Evolutionary conservation across 495 filamentous ascomycete species (phyloP).

Genomic region (Beverwykella pulmonaria): DNA sequence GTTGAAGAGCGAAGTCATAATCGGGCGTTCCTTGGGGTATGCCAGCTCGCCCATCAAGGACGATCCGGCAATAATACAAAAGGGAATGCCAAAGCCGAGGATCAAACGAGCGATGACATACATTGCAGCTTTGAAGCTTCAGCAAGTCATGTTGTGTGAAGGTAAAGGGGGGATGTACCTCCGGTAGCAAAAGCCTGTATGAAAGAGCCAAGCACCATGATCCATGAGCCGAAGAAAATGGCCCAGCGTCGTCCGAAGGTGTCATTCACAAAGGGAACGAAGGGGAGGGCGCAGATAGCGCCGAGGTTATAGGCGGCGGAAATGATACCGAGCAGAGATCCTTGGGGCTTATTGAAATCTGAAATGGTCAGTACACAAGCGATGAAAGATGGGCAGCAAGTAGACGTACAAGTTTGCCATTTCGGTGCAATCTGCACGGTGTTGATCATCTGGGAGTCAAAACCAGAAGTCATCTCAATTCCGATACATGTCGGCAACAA

Average conservation of each 20-base stretch:
- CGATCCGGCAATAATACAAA: slow-evolving; percentile 66
- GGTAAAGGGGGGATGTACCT: slow-evolving; percentile 39
- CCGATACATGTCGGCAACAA: slow-evolving; percentile 70
- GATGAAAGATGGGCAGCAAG: not conserved
- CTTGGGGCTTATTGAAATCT: slow-evolving; percentile 48
- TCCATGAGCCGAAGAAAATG: slow-evolving; percentile 61
- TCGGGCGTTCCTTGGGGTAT: slow-evolving; percentile 66
- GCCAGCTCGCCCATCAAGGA: slow-evolving; percentile 67
- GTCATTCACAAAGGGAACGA: slow-evolving; percentile 62
- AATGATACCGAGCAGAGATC: slow-evolving; percentile 44
- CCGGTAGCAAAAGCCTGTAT: slow-evolving; percentile 58
- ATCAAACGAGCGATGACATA: slow-evolving; percentile 67
- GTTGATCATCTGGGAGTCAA: slow-evolving; percentile 73
- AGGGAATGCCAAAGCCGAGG: slow-evolving; percentile 52
- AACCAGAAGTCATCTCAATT: slow-evolving; percentile 72
- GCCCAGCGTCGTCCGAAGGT: slow-evolving; percentile 57
- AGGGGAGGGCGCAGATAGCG: slow-evolving; percentile 61
- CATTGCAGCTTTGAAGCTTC: slow-evolving; percentile 52
- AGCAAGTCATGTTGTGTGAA: slow-evolving; percentile 6
- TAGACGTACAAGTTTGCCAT: slow-evolving; percentile 58
- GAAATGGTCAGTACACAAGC: not conserved
- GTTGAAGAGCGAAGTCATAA: slow-evolving; percentile 70
- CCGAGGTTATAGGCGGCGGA: slow-evolving; percentile 53
- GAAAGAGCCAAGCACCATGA: slow-evolving; percentile 61
- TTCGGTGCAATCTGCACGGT: slow-evolving; percentile 62